These are phyloP conservation scores for Glycine soja DNA, from an alignment of 306 rosid genomes.

Conservation along the genomic window DNA sequence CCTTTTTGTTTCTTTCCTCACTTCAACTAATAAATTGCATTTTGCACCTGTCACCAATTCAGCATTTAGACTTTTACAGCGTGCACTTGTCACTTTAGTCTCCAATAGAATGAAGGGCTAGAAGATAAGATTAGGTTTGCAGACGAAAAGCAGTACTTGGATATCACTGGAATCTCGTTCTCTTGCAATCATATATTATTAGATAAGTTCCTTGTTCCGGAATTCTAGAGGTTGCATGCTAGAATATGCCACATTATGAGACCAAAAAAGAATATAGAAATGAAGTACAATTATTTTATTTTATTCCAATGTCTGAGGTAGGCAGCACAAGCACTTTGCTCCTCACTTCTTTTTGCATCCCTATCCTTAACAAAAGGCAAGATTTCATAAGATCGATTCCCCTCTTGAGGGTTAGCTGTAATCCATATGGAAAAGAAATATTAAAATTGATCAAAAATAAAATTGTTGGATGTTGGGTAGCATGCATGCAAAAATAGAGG, in stretches of 20 bases:
- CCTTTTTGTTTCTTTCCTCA: background rate
- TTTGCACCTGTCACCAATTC: background rate
- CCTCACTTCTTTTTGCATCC: background rate
- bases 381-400: background rate
- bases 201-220: slow-evolving; percentile 28
- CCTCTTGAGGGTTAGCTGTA: slow-evolving; percentile 7
- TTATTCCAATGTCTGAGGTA: slow-evolving; percentile 4
- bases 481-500: background rate
- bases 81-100: background rate
- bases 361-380: slow-evolving; percentile 15
- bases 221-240: slow-evolving; percentile 19
- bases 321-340: slow-evolving; percentile 22
- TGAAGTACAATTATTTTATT: no score
- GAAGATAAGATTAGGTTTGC: slow-evolving; percentile 27
- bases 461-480: slow-evolving; percentile 21
- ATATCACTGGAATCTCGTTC: slow-evolving; percentile 20
- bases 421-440: background rate
- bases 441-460: background rate
- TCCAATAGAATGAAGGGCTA: background rate
- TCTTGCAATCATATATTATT: background rate
- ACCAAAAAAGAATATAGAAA: background rate
- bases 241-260: slow-evolving; percentile 8
- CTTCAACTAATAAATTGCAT: background rate
- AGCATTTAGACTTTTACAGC: background rate
- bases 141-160: slow-evolving; percentile 28